Conservation (phyloP, 257 asterid genomes). For the Lycium ferocissimum region DNA sequence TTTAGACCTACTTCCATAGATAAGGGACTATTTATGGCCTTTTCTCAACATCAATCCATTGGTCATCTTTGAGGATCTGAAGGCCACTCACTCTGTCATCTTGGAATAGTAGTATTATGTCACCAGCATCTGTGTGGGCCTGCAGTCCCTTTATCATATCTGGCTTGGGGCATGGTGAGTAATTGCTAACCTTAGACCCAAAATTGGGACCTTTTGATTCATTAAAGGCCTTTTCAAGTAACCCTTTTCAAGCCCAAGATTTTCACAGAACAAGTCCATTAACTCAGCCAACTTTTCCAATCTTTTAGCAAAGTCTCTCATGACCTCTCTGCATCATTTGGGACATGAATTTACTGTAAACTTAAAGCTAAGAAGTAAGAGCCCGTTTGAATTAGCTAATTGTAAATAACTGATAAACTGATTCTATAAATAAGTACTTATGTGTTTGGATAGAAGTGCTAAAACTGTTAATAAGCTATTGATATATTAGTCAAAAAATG, state of each 20-base stretch:
- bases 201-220: conserved; percentile 57
- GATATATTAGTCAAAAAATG: too few relatives aligned
- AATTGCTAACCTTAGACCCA: conserved; percentile 77
- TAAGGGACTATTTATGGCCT: too few relatives aligned
- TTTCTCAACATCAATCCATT: conserved; percentile 67
- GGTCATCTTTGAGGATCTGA: conserved; percentile 62
- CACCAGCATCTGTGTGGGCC: conserved; percentile 80
- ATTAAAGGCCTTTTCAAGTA: conserved; percentile 56
- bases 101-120: conserved; percentile 65
- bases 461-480: too few relatives aligned
- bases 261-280: conserved; percentile 62
- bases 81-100: conserved; percentile 70
- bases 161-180: conserved; percentile 67
- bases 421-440: too few relatives aligned
- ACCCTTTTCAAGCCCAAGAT: conserved; percentile 61
- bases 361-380: too few relatives aligned
- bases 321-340: conserved; percentile 53
- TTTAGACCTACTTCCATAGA: too few relatives aligned
- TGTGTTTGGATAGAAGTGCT: too few relatives aligned
- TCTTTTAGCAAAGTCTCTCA: conserved; percentile 59
- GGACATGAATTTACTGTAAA: background rate
- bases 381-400: too few relatives aligned
- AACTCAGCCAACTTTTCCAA: conserved; percentile 58
- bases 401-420: too few relatives aligned
- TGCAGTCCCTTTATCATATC: conserved; percentile 63